phyloP scores from a whole-genome alignment of 2,329 filamentous ascomycete genomes.

The Myriosclerotinia curreyana region DNA sequence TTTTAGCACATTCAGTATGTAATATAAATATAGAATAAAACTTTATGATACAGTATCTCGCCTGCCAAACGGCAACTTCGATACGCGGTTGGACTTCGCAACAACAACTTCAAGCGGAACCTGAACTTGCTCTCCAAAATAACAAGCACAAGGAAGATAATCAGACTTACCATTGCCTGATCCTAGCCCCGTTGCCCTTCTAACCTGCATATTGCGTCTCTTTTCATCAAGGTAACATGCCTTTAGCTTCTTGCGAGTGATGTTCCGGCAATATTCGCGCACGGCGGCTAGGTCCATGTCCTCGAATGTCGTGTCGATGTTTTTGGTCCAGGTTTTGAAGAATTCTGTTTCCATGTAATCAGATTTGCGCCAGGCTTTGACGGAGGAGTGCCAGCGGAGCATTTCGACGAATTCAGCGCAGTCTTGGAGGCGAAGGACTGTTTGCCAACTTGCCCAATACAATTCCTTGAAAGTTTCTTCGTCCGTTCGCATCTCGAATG shows the following conservation, averaged over 20 bases:
- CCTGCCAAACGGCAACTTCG: slow-evolving; percentile 14
- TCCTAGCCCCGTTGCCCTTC: not conserved
- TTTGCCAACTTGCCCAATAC: slow-evolving; percentile 22
- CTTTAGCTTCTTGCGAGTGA: slow-evolving; percentile 21
- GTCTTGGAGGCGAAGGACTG: slow-evolving; percentile 17
- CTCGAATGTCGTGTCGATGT: slow-evolving; percentile 19
- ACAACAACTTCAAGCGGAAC: slow-evolving; percentile 11
- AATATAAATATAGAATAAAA: slow-evolving; percentile 5
- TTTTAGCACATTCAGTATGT: slow-evolving; percentile 21
- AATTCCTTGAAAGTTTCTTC: slow-evolving; percentile 20
- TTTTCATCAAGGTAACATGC: slow-evolving; percentile 21
- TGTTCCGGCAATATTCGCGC: slow-evolving; percentile 18
- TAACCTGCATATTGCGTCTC: slow-evolving; percentile 17
- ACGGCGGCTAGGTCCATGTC: slow-evolving; percentile 19
- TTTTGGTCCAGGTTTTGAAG: slow-evolving; percentile 21
- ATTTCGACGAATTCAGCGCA: slow-evolving; percentile 22
- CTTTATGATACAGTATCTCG: slow-evolving; percentile 15
- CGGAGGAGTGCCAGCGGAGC: slow-evolving; percentile 21
- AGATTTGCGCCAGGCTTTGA: slow-evolving; percentile 17
- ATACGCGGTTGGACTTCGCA: slow-evolving; percentile 4
- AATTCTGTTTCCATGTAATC: slow-evolving; percentile 20
- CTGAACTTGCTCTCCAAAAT: slow-evolving; percentile 14
- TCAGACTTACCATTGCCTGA: slow-evolving; percentile 18
- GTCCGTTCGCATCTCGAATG: slow-evolving; percentile 18
- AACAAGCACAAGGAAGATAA: slow-evolving; percentile 18